Percentiles rank a stretch among this genome's conserved stretches.
Evolutionary conservation across 2,329 filamentous ascomycete genomes (phyloP).

Genomic region (Calonectria ilicicola): DNA sequence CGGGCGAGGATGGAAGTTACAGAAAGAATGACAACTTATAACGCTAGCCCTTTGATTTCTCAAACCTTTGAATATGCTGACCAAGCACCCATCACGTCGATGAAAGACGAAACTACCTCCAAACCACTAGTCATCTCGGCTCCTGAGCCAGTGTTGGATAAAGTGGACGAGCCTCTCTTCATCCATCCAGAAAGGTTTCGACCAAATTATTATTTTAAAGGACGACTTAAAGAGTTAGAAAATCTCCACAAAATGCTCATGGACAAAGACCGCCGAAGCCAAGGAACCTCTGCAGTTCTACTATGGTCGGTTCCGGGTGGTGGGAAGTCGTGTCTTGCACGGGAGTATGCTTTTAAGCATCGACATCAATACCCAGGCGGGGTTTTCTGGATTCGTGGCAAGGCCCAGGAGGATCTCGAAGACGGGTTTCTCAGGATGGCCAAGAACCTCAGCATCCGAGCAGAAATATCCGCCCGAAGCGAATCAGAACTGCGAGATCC

Average conservation of each 20-base stretch:
- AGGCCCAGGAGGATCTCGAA: conserved; percentile 40
- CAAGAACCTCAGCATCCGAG: conserved; percentile 29
- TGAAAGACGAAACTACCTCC: conserved; percentile 5
- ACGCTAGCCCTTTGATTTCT: conserved; percentile 22
- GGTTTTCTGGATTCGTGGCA: conserved; percentile 40
- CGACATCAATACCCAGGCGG: conserved; percentile 36
- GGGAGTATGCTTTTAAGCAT: conserved; percentile 40
- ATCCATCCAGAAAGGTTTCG: conserved; percentile 41
- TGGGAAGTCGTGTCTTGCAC: conserved; percentile 38
- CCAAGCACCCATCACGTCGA: not conserved
- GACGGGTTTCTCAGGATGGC: conserved; percentile 40
- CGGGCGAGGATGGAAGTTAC: conserved; percentile 58
- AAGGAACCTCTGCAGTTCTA: conserved; percentile 39
- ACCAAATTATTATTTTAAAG: conserved; percentile 38
- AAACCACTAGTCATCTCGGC: conserved; percentile 7
- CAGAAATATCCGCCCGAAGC: conserved; percentile 25
- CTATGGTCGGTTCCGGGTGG: conserved; percentile 40
- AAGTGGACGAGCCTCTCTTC: conserved; percentile 29
- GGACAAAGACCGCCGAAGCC: conserved; percentile 28
- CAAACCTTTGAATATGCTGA: conserved; percentile 1
- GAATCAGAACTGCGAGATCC: conserved; percentile 32
- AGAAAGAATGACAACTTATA: conserved; percentile 54
- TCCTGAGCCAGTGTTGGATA: not conserved
- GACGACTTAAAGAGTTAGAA: conserved; percentile 28
- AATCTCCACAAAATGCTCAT: conserved; percentile 40